Percentiles rank a stretch among this genome's conserved stretches.
phyloP scores from a whole-genome alignment of 495 filamentous ascomycete genomes.

The Penicillium waksmanii region DNA sequence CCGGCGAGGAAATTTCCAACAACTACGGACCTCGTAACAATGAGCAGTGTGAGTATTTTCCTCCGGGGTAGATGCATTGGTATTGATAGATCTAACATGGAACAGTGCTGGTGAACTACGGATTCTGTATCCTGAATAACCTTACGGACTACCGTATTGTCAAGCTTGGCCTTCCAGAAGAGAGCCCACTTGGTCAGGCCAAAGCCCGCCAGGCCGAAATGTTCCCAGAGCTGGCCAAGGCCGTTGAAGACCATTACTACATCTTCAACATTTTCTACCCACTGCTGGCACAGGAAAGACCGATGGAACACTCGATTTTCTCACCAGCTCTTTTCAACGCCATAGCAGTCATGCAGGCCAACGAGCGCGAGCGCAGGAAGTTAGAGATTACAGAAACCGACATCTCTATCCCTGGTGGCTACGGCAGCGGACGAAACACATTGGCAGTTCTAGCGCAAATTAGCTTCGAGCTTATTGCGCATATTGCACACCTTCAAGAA shows the following conservation, averaged over 20 bases:
- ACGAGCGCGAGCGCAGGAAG: constrained; percentile 43
- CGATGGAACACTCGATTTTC: constrained; percentile 50
- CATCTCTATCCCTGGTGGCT: constrained; percentile 37
- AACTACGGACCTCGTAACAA: constrained; percentile 73
- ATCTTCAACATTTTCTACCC: constrained; percentile 53
- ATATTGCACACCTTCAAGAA: constrained; percentile 38
- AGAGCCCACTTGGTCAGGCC: constrained; percentile 44
- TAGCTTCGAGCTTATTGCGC: constrained; percentile 48
- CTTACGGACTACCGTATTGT: constrained; percentile 57
- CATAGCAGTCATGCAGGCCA: constrained; percentile 45
- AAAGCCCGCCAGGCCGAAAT: constrained; percentile 39
- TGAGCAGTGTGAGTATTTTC: constrained; percentile 58
- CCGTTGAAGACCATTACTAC: constrained; percentile 48
- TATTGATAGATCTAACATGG: constrained; percentile 10
- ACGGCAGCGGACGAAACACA: constrained; percentile 42
- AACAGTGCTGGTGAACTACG: constrained; percentile 68
- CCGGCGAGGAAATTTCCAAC: constrained; percentile 62
- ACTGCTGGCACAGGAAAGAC: constrained; percentile 34
- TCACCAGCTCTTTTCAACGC: constrained; percentile 50
- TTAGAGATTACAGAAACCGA: constrained; percentile 38
- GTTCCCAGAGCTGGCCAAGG: constrained; percentile 36
- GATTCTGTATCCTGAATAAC: constrained; percentile 64
- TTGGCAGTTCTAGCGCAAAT: constrained; percentile 47
- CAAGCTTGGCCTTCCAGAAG: constrained; percentile 44
- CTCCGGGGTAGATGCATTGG: too few relatives aligned